phyloP scores from a whole-genome alignment of 306 rosid genomes.

The Malus sylvestris region DNA sequence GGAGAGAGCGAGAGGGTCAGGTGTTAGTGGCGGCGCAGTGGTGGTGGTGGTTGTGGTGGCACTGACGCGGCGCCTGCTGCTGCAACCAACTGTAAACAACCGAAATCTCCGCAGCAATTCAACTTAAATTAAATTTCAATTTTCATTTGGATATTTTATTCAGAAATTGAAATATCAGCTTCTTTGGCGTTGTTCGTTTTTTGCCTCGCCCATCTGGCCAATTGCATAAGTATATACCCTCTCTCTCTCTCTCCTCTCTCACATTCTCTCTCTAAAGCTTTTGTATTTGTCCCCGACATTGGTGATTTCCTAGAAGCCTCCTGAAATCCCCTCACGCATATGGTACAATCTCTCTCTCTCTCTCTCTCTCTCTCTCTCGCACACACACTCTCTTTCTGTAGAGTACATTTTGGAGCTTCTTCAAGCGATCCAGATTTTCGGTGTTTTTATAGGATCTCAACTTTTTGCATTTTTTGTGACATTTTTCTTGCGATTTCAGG shows the following conservation, averaged over 20 bases:
- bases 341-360: slow-evolving; percentile 33
- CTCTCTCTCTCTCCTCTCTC: not conserved
- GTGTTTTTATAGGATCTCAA: not conserved
- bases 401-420: not conserved
- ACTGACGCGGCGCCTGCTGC: not conserved
- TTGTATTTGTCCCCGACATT: slow-evolving; percentile 20
- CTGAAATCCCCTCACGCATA: slow-evolving; percentile 30
- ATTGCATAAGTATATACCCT: not conserved
- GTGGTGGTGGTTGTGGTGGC: slow-evolving; percentile 1
- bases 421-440: slow-evolving; percentile 5
- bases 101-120: not conserved
- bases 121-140: not conserved
- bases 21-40: not conserved
- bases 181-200: not conserved
- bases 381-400: no score
- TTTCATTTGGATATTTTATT: not conserved
- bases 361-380: slow-evolving; percentile 9
- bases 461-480: not conserved
- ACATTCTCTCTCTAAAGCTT: not conserved
- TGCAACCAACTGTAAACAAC: not conserved
- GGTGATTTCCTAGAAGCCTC: slow-evolving; percentile 26
- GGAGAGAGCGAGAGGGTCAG: not conserved
- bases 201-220: not conserved
- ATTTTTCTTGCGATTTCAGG: not conserved
- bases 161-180: not conserved